A percentile compares a stretch with the other conserved stretches of the same genome.
Evolutionary conservation across 1,139 yeast species (phyloP).

Genomic region (Fermentozyma sake): DNA sequence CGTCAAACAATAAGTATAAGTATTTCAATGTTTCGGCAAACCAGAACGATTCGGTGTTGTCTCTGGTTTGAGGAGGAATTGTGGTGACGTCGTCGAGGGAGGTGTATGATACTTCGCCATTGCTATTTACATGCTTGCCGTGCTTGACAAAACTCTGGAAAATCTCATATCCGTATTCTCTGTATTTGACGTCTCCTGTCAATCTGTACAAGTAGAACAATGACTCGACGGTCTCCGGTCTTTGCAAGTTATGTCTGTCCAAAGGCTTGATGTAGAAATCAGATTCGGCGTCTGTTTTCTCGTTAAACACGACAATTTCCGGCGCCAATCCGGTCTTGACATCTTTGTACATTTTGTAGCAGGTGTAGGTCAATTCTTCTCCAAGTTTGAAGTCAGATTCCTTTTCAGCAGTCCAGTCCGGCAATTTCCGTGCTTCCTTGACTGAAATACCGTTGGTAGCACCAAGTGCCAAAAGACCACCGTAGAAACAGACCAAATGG

Average conservation of each 20-base stretch:
- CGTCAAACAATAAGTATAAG: slow-evolving; percentile 75
- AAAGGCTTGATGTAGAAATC: slow-evolving; percentile 68
- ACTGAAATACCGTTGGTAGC: slow-evolving; percentile 73
- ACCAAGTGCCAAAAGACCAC: slow-evolving; percentile 86
- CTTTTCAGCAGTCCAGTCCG: slow-evolving; percentile 33
- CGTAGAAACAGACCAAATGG: slow-evolving; percentile 88
- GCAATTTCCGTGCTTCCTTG: slow-evolving; percentile 43
- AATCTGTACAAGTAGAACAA: slow-evolving; percentile 75
- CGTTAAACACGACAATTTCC: slow-evolving; percentile 80
- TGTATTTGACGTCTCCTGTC: slow-evolving; percentile 76
- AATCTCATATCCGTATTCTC: slow-evolving; percentile 89
- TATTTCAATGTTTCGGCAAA: slow-evolving; percentile 90
- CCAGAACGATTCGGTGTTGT: slow-evolving; percentile 93
- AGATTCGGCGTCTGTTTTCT: slow-evolving; percentile 19
- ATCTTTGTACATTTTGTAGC: slow-evolving; percentile 77
- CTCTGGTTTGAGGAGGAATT: slow-evolving; percentile 50
- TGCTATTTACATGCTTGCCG: slow-evolving; percentile 46
- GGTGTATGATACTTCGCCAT: slow-evolving; percentile 59
- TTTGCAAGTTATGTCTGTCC: slow-evolving; percentile 81
- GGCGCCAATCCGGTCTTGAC: slow-evolving; percentile 80
- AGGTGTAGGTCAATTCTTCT: slow-evolving; percentile 71
- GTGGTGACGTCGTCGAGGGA: slow-evolving; percentile 62
- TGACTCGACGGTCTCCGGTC: slow-evolving; percentile 94
- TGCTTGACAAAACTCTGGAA: slow-evolving; percentile 65
- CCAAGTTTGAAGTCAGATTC: slow-evolving; percentile 62